phyloP scores from a whole-genome alignment of 768 basidiomycete species.

The Tricholoma terreum region DNA sequence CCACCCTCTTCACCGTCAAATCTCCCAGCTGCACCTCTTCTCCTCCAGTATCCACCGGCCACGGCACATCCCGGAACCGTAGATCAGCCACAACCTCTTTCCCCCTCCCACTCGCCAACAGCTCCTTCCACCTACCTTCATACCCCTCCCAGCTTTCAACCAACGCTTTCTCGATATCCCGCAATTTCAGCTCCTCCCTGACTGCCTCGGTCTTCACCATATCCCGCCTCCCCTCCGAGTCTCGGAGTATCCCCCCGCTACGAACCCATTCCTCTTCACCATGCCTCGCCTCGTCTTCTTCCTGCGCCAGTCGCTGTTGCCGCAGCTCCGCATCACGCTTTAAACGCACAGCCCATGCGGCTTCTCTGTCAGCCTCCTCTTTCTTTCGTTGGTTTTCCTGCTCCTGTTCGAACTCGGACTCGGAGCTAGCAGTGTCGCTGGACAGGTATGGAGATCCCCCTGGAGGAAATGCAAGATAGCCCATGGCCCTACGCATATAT shows the following conservation, averaged over 20 bases:
- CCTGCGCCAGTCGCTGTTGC: conserved; percentile 21
- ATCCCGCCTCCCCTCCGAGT: conserved; percentile 48
- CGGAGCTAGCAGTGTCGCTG: neutral
- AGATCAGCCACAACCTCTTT: conserved; percentile 17
- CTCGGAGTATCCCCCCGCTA: conserved; percentile 53
- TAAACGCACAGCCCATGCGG: conserved; percentile 5
- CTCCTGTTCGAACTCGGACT: neutral
- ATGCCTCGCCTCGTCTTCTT: conserved; percentile 39
- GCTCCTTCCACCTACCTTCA: conserved; percentile 47
- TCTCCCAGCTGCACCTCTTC: conserved; percentile 21
- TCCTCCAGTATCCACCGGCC: conserved; percentile 43
- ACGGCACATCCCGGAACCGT: conserved; percentile 56
- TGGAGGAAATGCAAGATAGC: conserved; percentile 12
- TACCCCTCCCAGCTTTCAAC: conserved; percentile 50
- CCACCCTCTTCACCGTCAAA: conserved; percentile 38
- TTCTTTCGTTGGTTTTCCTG: neutral
- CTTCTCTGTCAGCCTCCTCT: neutral
- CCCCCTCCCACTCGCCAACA: conserved; percentile 23
- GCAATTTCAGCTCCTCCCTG: conserved; percentile 42
- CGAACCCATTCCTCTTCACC: conserved; percentile 62
- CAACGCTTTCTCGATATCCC: conserved; percentile 39
- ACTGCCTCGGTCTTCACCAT: conserved; percentile 46
- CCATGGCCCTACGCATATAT: neutral
- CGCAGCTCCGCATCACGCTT: conserved; percentile 3
- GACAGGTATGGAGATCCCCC: neutral